Percentiles rank a stretch among this genome's conserved stretches.
phyloP scores from a whole-genome alignment of 345 rosid species.

The Eutrema yunnanense region DNA sequence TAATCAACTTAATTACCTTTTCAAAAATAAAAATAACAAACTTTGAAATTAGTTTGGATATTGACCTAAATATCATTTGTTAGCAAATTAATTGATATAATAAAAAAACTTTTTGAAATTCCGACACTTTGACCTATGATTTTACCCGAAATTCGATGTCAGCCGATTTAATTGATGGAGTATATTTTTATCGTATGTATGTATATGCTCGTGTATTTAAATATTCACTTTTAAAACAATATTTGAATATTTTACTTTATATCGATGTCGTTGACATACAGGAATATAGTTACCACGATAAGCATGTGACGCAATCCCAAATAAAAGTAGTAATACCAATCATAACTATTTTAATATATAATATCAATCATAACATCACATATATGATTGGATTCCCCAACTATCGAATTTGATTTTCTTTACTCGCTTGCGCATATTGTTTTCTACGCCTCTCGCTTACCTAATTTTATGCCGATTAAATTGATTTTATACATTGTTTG shows the following conservation, averaged over 20 bases:
- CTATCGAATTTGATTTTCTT: not conserved
- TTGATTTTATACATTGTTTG: not conserved
- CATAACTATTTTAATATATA: not conserved
- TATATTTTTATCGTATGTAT: not conserved
- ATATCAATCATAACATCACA: not conserved
- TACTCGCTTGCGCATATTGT: not conserved
- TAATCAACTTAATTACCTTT: not conserved
- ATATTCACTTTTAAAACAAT: not conserved
- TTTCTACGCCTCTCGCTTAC: not conserved
- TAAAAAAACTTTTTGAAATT: too few species aligned
- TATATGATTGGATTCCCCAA: conserved; percentile 6
- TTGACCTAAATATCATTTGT: not conserved
- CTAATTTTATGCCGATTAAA: not conserved
- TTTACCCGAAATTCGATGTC: too few species aligned
- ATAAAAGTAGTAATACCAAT: conserved; percentile 10
- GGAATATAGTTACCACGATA: conserved; percentile 9
- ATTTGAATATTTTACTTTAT: not conserved
- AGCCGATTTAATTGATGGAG: not conserved
- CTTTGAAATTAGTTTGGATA: not conserved
- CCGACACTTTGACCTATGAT: too few species aligned
- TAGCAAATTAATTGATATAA: not conserved
- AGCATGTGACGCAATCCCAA: conserved; percentile 17
- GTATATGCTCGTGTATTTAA: not conserved
- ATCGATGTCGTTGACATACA: conserved; percentile 11
- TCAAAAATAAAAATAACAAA: not conserved